Conservation (phyloP, 2,329 filamentous ascomycete genomes). For the Arthrobotrys iridis region DNA sequence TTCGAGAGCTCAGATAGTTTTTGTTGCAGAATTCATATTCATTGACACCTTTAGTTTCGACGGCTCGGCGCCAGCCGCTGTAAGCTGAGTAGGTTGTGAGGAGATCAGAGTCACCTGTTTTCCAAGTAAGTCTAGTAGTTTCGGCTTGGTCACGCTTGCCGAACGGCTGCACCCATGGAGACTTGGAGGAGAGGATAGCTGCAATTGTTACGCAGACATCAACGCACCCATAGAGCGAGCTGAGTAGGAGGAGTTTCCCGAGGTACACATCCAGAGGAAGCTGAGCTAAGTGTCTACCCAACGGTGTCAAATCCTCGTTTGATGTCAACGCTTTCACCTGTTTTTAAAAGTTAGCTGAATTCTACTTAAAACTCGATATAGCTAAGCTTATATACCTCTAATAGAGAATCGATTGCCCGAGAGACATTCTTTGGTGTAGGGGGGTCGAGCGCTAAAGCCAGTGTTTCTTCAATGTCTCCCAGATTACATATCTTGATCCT, state of each 20-base stretch:
- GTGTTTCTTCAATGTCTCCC: conserved; percentile 88
- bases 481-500: conserved; percentile 97
- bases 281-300: conserved; percentile 86
- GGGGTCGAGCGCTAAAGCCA: conserved; percentile 87
- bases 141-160: conserved; percentile 85
- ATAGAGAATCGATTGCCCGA: conserved; percentile 87
- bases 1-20: conserved; percentile 91
- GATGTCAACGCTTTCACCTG: conserved; percentile 73
- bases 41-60: conserved; percentile 73
- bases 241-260: conserved; percentile 89
- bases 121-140: conserved; percentile 79
- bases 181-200: conserved; percentile 92
- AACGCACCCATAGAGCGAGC: conserved; percentile 86
- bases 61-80: conserved; percentile 83
- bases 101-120: conserved; percentile 86
- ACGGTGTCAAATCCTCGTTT: conserved; percentile 82
- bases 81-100: conserved; percentile 96
- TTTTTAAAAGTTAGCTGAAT: conserved; percentile 12
- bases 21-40: conserved; percentile 93
- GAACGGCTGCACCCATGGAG: conserved; percentile 87
- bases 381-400: conserved; percentile 73
- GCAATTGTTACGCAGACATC: conserved; percentile 92
- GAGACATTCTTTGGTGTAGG: conserved; percentile 92
- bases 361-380: not conserved
- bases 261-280: conserved; percentile 93